Evolutionary conservation across 306 rosid genomes (phyloP).

Genomic region (Malus domestica): DNA sequence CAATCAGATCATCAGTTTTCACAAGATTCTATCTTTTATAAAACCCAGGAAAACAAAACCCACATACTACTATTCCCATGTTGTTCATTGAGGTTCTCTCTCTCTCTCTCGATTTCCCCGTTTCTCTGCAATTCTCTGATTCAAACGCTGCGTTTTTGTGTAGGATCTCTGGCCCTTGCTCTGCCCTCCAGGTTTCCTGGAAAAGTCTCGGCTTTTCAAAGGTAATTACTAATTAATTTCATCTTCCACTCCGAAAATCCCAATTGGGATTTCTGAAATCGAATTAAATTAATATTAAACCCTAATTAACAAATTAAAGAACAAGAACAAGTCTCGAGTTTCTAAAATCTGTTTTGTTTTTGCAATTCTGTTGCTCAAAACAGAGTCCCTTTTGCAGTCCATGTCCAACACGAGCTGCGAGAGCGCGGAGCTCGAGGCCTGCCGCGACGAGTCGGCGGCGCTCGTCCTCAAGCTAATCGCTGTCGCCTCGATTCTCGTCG

Average conservation of each 20-base stretch:
- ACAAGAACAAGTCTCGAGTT: neutral
- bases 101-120: neutral
- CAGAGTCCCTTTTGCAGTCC: conserved; percentile 35
- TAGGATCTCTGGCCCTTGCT: conserved; percentile 69
- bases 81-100: conserved; percentile 46
- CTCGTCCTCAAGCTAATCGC: conserved; percentile 58
- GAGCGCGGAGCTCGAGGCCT: conserved; percentile 31
- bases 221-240: conserved; percentile 25
- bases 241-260: neutral
- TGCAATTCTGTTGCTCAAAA: conserved; percentile 9
- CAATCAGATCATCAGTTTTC: neutral
- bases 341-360: neutral
- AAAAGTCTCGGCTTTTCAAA: conserved; percentile 22
- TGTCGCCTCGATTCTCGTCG: conserved; percentile 54
- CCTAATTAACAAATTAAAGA: neutral
- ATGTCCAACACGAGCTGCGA: conserved; percentile 54
- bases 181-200: conserved; percentile 21
- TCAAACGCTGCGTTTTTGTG: neutral
- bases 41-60: neutral
- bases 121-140: neutral
- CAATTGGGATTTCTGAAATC: neutral
- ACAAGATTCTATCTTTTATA: neutral
- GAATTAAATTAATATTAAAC: neutral
- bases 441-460: conserved; percentile 70
- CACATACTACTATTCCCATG: conserved; percentile 34